phyloP scores from a whole-genome alignment of 2,329 filamentous ascomycete genomes.

The Penicillium sp. region DNA sequence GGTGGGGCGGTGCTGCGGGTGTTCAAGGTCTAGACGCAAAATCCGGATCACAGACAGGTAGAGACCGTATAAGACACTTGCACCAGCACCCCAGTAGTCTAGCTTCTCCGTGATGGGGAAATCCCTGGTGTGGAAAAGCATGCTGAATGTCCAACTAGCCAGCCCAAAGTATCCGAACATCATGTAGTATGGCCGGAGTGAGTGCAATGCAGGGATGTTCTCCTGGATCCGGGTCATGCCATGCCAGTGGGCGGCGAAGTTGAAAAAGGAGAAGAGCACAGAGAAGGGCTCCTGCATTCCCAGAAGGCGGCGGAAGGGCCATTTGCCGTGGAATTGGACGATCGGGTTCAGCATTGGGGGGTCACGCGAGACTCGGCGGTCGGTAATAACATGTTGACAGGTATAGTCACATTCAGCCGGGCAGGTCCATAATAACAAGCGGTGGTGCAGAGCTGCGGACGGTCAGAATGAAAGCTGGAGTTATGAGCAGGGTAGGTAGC shows the following conservation, averaged over 20 bases:
- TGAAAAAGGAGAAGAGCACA: constrained; percentile 89
- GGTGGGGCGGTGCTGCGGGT: constrained; percentile 48
- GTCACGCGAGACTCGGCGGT: constrained; percentile 63
- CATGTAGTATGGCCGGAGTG: constrained; percentile 77
- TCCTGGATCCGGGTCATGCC: constrained; percentile 72
- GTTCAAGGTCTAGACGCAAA: constrained; percentile 70
- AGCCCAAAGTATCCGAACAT: constrained; percentile 77
- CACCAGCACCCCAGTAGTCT: constrained; percentile 94
- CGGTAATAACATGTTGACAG: constrained; percentile 90
- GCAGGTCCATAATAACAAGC: constrained; percentile 89
- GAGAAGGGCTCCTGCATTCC: constrained; percentile 95
- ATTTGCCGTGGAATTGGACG: constrained; percentile 97
- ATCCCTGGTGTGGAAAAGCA: constrained; percentile 90
- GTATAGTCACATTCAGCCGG: constrained; percentile 94
- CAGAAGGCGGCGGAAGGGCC: constrained; percentile 88
- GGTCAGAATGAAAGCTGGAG: constrained; percentile 13
- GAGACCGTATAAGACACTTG: constrained; percentile 83
- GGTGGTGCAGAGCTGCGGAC: constrained; percentile 72
- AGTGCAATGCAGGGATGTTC: constrained; percentile 69
- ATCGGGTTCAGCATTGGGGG: constrained; percentile 65
- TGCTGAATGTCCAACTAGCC: constrained; percentile 81
- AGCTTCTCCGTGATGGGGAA: constrained; percentile 83
- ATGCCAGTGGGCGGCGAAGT: constrained; percentile 79
- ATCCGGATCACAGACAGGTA: constrained; percentile 82
- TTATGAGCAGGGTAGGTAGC: constrained; percentile 6